Evolutionary conservation across 176 grass and related monocot genomes (phyloP).

Genomic region (Aegilops umbellulata): DNA sequence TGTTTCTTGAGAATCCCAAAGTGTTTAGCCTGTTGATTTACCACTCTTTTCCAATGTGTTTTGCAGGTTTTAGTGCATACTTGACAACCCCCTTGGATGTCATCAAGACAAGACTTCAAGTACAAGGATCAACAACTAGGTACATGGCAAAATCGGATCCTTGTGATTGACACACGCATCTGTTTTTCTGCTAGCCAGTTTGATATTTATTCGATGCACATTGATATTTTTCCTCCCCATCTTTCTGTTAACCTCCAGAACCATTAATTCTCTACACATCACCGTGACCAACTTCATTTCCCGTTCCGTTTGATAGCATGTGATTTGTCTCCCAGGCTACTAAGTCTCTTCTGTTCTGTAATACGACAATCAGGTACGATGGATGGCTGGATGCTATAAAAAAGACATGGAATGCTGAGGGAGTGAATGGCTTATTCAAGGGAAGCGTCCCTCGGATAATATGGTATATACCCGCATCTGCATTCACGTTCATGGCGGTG

Average conservation of each 20-base stretch:
- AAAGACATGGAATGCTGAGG: conserved; percentile 69
- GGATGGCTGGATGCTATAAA: conserved; percentile 81
- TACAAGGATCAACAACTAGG: conserved; percentile 78
- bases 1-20: neutral
- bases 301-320: neutral
- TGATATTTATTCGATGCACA: neutral
- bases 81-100: conserved; percentile 91
- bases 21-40: conserved; percentile 13
- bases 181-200: neutral
- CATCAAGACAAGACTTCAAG: conserved; percentile 92
- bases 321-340: neutral
- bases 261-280: neutral
- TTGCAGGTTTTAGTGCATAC: conserved; percentile 83
- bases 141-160: conserved; percentile 26
- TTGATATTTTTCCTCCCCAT: neutral
- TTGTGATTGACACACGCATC: neutral
- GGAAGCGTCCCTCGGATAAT: conserved; percentile 77
- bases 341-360: conserved; percentile 22
- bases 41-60: conserved; percentile 29
- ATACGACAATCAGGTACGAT: conserved; percentile 51
- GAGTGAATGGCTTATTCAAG: conserved; percentile 77
- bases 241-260: neutral
- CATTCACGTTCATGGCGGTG: conserved; percentile 94
- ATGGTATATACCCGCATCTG: conserved; percentile 93
- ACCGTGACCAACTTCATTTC: neutral